Conservation (phyloP, 371 early-diverging fungal genomes). For the Rhizopus microsporus region DNA sequence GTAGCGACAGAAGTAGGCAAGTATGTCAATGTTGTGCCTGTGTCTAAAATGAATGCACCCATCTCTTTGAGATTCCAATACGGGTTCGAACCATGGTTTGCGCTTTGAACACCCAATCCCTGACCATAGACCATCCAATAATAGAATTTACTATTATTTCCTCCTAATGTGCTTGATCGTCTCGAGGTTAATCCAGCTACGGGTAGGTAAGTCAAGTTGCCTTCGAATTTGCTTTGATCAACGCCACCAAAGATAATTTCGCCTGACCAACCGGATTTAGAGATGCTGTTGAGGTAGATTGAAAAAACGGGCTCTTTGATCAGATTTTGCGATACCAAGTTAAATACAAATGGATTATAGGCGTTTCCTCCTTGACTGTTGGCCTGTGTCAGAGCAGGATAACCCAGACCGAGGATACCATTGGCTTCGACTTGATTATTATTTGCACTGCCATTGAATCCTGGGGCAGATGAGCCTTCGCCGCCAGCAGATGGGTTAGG, state of each 20-base stretch:
- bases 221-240: conserved; percentile 49
- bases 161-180: background rate
- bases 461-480: conserved; percentile 5
- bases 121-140: conserved; percentile 40
- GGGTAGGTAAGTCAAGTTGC: conserved; percentile 48
- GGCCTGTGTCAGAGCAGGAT: conserved; percentile 29
- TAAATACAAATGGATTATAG: conserved; percentile 36
- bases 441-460: conserved; percentile 10
- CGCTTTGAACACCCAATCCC: conserved; percentile 30
- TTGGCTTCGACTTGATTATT: conserved; percentile 31
- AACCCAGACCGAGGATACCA: conserved; percentile 46
- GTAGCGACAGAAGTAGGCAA: conserved; percentile 29
- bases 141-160: conserved; percentile 9
- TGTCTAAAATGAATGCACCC: conserved; percentile 41
- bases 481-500: conserved; percentile 27
- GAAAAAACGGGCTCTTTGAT: conserved; percentile 36
- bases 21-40: conserved; percentile 49
- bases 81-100: conserved; percentile 5
- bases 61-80: conserved; percentile 12
- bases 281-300: conserved; percentile 14
- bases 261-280: conserved; percentile 27
- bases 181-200: conserved; percentile 13
- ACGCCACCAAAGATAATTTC: conserved; percentile 63
- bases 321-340: conserved; percentile 29
- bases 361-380: conserved; percentile 14